Base-by-base conservation (phyloP, 495 filamentous ascomycete genomes). In the Lentithecium fluviatile region DNA sequence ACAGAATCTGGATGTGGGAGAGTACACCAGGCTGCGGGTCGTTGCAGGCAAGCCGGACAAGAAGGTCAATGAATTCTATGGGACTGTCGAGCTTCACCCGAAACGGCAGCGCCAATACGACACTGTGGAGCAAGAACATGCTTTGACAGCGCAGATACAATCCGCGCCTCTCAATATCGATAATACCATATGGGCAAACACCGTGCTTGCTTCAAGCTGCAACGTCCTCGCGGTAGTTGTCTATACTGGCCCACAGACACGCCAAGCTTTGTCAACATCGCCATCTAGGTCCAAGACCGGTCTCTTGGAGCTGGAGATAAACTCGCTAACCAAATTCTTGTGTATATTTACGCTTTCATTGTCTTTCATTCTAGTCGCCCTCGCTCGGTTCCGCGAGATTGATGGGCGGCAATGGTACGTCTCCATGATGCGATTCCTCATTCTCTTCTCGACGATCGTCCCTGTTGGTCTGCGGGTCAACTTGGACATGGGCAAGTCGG, bases 121-220 rank as follows among this genome's bases (percentile, higher is more conserved):
- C 40, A 65, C 71, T 8, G 61, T 69, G 43, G 58, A 62, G 20
- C 17, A 57, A 46, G 36, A 59, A 52, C 45, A 57, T 0, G 23
- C 25, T 20, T n/a, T 52, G 15, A 15, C 58, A 5, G 36, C 23
- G 17, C 23, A 56, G 23, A n/a, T 55, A 12, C 69, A 83, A 56
- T 86, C 86, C 10, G 80, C 87, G 1, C 85, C 93, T 0, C 78
- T 99, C 40, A 89, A 83, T 2, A 96, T 97, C 60, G 95, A 99
- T 75, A 97, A 97, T 69, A 99, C 95, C 11, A 93, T 95, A 2
- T 99, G 95, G 95, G 91, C 92, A 15, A 99, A 97, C 68, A 99
- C 95, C 2, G 88, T 99, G 29, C 86, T 99, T 52, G 95, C 95
- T 1, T 95, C 90, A 2, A 94, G 92, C 70, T 91, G 87, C 0